A percentile compares a stretch with the other conserved stretches of the same genome.
Conservation (phyloP, 495 filamentous ascomycete species). For the Neohortaea acidophila region DNA sequence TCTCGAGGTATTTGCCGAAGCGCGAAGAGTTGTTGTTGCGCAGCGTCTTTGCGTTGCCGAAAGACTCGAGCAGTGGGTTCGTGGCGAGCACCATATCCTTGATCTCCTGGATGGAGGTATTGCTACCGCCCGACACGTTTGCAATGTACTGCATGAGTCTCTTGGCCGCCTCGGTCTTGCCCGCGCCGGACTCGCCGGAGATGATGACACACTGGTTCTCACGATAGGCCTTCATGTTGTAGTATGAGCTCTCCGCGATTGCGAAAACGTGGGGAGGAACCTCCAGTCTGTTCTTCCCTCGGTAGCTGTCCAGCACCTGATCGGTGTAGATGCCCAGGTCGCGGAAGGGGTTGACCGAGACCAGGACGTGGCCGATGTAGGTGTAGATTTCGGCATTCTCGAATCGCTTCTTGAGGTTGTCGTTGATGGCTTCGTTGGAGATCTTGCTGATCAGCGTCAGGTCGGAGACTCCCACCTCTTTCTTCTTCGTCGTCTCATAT, state of each 20-base stretch:
- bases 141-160: constrained; percentile 99
- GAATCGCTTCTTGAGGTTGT: constrained; percentile 94
- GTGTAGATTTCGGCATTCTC: constrained; percentile 97
- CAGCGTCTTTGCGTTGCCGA: constrained; percentile 95
- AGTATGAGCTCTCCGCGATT: constrained; percentile 90
- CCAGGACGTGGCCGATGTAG: constrained; percentile 98
- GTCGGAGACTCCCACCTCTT: constrained; percentile 97
- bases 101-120: constrained; percentile 88
- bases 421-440: constrained; percentile 97
- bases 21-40: constrained; percentile 98
- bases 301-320: constrained; percentile 73
- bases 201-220: constrained; percentile 99
- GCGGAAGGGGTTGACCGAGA: constrained; percentile 97
- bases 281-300: constrained; percentile 92
- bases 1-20: constrained; percentile 95
- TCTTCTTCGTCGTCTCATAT: constrained; percentile 94
- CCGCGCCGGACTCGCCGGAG: constrained; percentile 93
- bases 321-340: constrained; percentile 99
- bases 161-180: constrained; percentile 99
- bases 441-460: constrained; percentile 95
- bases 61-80: constrained; percentile 92
- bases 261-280: constrained; percentile 94
- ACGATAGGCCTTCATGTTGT: constrained; percentile 99
- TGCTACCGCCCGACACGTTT: constrained; percentile 75
- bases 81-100: constrained; percentile 99